A percentile compares a stretch with the other conserved stretches of the same genome.
Conservation (phyloP, 305 asterid genomes). For the Euphrasia arctica region DNA sequence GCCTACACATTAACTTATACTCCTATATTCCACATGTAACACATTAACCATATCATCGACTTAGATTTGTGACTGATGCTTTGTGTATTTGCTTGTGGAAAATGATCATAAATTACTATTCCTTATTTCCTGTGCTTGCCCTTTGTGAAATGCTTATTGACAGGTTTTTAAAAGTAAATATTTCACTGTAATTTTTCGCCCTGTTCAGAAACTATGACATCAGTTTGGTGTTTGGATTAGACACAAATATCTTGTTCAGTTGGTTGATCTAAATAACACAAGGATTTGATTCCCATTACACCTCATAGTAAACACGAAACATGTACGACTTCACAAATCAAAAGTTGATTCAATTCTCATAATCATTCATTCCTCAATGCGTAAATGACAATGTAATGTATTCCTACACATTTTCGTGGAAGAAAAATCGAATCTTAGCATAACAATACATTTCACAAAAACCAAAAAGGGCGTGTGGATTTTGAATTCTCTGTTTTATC, state of each 20-base stretch:
- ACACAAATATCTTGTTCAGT: too few species aligned
- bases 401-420: background rate
- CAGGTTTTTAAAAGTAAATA: too few species aligned
- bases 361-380: background rate
- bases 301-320: too few species aligned
- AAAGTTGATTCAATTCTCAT: background rate
- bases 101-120: background rate
- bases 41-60: slow-evolving; percentile 1
- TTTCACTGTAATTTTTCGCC: too few species aligned
- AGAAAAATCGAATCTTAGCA: background rate
- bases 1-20: slow-evolving; percentile 19
- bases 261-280: too few species aligned
- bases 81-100: slow-evolving; percentile 4
- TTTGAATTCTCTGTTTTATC: slow-evolving; percentile 2
- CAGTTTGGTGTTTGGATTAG: too few species aligned
- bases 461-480: slow-evolving; percentile 10
- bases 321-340: too few species aligned
- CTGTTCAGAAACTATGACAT: too few species aligned
- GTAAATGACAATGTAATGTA: background rate
- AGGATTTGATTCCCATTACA: too few species aligned
- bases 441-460: background rate
- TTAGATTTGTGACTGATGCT: slow-evolving; percentile 14
- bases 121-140: too few species aligned
- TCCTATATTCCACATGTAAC: slow-evolving; percentile 1
- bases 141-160: too few species aligned